Conservation (phyloP, 441 rosid species). For the Euphorbia celastroides region DNA sequence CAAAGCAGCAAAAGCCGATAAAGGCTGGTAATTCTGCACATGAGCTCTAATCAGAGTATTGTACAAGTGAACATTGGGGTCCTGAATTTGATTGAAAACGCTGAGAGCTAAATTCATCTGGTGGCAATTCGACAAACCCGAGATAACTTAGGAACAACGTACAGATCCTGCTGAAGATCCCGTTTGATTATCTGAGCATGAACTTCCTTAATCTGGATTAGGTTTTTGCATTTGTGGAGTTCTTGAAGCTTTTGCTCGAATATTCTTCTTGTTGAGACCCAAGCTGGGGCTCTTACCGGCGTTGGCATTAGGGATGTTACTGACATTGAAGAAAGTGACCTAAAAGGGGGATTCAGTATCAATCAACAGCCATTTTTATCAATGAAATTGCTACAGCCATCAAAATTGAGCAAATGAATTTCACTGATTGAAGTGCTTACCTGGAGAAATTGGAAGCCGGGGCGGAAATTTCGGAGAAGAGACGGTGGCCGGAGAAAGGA, state of each 20-base stretch:
- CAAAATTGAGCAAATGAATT: neutral
- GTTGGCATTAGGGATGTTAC: constrained; percentile 29
- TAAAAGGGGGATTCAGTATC: neutral
- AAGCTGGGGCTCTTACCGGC: constrained; percentile 54
- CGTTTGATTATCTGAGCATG: constrained; percentile 47
- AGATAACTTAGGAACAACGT: constrained; percentile 54
- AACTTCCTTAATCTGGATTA: constrained; percentile 45
- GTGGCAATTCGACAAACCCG: constrained; percentile 51
- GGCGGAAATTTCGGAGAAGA: neutral
- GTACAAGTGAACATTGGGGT: constrained; percentile 61
- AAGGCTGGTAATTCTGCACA: constrained; percentile 38
- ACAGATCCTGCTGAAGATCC: constrained; percentile 37
- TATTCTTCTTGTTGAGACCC: constrained; percentile 62
- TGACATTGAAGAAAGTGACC: constrained; percentile 10
- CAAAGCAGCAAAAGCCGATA: constrained; percentile 37
- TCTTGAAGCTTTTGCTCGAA: constrained; percentile 59
- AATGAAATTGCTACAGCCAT: neutral
- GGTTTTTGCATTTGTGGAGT: constrained; percentile 56
- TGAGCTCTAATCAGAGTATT: constrained; percentile 64
- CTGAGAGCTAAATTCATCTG: constrained; percentile 37
- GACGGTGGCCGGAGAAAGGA: neutral
- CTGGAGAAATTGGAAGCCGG: neutral
- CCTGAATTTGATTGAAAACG: constrained; percentile 40
- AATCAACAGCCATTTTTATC: neutral
- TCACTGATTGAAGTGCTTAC: neutral